phyloP scores from a whole-genome alignment of 495 filamentous ascomycete genomes.

The Penicillium egyptiacum region DNA sequence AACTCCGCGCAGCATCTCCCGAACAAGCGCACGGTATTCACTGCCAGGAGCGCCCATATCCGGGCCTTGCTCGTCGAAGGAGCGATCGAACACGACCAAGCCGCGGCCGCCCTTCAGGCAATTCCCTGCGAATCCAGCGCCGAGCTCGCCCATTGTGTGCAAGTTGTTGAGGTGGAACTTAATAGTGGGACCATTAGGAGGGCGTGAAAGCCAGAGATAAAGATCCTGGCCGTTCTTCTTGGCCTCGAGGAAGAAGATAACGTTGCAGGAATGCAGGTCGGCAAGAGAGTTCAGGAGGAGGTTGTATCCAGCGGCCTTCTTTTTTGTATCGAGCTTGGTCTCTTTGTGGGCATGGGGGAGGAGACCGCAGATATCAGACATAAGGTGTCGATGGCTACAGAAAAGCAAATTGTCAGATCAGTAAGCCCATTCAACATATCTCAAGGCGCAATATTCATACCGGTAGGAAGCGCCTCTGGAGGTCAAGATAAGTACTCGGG shows the following conservation, averaged over 20 bases:
- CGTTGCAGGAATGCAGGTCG: slow-evolving; percentile 98
- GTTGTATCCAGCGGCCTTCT: slow-evolving; percentile 66
- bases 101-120: slow-evolving; percentile 94
- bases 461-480: slow-evolving; percentile 88
- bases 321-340: slow-evolving; percentile 94
- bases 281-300: slow-evolving; percentile 93
- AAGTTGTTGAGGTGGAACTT: slow-evolving; percentile 66
- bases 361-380: slow-evolving; percentile 84
- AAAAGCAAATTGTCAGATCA: slow-evolving; percentile 17
- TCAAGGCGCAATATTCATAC: slow-evolving; percentile 43
- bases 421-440: background rate
- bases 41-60: slow-evolving; percentile 43
- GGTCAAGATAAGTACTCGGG: slow-evolving; percentile 84
- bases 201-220: slow-evolving; percentile 90
- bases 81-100: slow-evolving; percentile 85
- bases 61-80: slow-evolving; percentile 68
- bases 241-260: slow-evolving; percentile 95
- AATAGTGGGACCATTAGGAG: slow-evolving; percentile 91
- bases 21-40: slow-evolving; percentile 46
- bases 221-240: slow-evolving; percentile 86
- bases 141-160: slow-evolving; percentile 91
- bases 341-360: slow-evolving; percentile 92
- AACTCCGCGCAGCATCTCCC: slow-evolving; percentile 83
- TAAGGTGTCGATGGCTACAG: slow-evolving; percentile 82
- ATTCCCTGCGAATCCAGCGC: slow-evolving; percentile 87